Evolutionary conservation across 2,329 filamentous ascomycete species (phyloP).

Genomic region (Fusarium sp.): DNA sequence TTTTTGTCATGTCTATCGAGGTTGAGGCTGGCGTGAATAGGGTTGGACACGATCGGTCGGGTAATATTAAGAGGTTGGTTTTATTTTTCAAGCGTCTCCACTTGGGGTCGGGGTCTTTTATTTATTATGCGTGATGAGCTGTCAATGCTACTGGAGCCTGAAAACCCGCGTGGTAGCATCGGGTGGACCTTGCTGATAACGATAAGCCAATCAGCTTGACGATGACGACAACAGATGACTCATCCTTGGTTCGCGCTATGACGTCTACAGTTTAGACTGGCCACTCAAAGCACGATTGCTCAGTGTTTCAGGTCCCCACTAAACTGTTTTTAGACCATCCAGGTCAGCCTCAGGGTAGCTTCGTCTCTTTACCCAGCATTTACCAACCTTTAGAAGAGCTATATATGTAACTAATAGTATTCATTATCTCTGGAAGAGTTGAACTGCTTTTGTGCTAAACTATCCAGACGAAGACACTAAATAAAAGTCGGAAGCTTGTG

Average conservation of each 20-base stretch:
- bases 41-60: neutral
- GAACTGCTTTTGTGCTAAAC: no score
- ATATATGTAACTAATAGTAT: rapidly evolving
- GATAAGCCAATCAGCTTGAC: neutral
- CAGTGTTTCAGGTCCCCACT: neutral
- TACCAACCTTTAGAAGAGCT: rapidly evolving
- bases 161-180: neutral
- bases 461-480: no score
- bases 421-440: rapidly evolving
- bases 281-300: neutral
- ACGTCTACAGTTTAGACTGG: neutral
- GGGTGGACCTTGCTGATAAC: neutral
- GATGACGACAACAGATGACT: neutral
- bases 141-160: neutral
- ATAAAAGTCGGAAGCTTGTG: rapidly evolving
- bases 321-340: neutral
- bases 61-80: neutral
- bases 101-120: neutral
- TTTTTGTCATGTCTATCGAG: neutral
- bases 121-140: neutral
- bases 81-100: neutral
- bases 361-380: neutral
- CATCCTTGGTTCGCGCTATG: neutral
- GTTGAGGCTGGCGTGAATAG: neutral
- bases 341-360: neutral